Conservation (phyloP, 495 filamentous ascomycete species). For the Annulohypoxylon bovei region DNA sequence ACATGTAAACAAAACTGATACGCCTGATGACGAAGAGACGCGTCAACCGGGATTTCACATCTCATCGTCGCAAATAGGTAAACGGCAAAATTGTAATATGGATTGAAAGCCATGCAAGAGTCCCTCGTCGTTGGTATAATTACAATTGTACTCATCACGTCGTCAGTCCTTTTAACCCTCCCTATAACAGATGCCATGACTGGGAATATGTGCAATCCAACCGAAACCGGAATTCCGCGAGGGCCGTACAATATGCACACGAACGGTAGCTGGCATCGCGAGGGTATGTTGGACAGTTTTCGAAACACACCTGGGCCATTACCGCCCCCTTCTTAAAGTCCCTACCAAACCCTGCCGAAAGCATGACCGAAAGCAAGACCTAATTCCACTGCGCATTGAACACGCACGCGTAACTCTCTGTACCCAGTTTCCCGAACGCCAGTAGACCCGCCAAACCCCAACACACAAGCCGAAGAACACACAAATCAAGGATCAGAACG, state of each 20-base stretch:
- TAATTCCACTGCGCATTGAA: slow-evolving; percentile 34
- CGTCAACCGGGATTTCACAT: slow-evolving; percentile 17
- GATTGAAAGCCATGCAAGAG: slow-evolving; percentile 32
- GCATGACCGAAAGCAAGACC: slow-evolving; percentile 37
- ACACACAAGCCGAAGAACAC: slow-evolving; percentile 37
- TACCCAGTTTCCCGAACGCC: slow-evolving; percentile 47
- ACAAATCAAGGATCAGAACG: slow-evolving; percentile 24
- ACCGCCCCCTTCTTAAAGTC: slow-evolving; percentile 20
- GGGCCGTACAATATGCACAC: slow-evolving; percentile 28
- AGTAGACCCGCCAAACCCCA: slow-evolving; percentile 39
- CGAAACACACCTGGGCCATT: slow-evolving; percentile 25
- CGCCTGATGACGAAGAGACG: slow-evolving; percentile 20
- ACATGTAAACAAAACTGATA: slow-evolving; percentile 36
- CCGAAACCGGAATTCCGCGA: slow-evolving; percentile 34
- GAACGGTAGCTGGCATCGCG: slow-evolving; percentile 21
- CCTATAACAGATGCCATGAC: slow-evolving; percentile 31
- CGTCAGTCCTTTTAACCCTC: slow-evolving; percentile 41
- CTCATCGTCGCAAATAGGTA: background rate
- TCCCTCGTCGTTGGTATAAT: slow-evolving; percentile 48
- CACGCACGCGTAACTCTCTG: slow-evolving; percentile 40
- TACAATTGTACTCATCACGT: slow-evolving; percentile 51
- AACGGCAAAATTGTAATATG: slow-evolving; percentile 3
- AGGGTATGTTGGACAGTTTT: slow-evolving; percentile 29
- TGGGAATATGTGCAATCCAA: slow-evolving; percentile 46
- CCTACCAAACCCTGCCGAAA: slow-evolving; percentile 39